Base-by-base conservation (phyloP, 352 stramenopile genomes). In the Globisporangium heterothallicum region DNA sequence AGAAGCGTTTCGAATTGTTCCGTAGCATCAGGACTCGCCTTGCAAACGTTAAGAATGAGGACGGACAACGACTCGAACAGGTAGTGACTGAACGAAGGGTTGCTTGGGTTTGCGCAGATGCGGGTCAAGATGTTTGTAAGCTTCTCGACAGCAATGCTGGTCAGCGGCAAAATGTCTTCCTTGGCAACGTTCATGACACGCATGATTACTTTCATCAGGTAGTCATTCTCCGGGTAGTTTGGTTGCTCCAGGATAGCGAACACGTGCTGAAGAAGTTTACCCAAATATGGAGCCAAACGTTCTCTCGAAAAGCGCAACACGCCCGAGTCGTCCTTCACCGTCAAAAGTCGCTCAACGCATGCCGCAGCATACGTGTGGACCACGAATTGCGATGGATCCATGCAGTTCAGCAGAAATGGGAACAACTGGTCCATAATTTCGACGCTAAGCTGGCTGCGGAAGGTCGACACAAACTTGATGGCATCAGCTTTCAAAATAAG, bases 121-220 rank as follows among this genome's bases (percentile, higher is more conserved):
- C 73, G 70, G 46, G 78, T 97, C 43, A 99, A 62, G 18, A 98
- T 88, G 35, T 49, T 80, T 9, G 92, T 98, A 41, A 99, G 73
- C 49, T 98, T 97, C 55, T 90, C 82, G 14, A 99, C 86, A n/a
- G 98, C 89, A 54, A 97, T 81, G 55, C 92, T 79, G 7, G 93
- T 95, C 13, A 98, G 61, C 19, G 92, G 84, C 40, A 98, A 65
- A n/a, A 94, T 90, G 12, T 98, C 86, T 57, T 97, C 84, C 58
- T 98, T 92, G 1, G 87, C 90, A 5, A 97, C 84, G 66, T 87
- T 92, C 49, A 99, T 78, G 14, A 97, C 64, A 42, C 96, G 83
- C 95, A 99, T 98, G 26, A 99, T 78, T 30, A 97, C 94, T 67
- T 98, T 98, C 96, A 99, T 99, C 2, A 99, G 74, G 63, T 99